A percentile compares a stretch with the other conserved stretches of the same genome.
phyloP scores from a whole-genome alignment of 169 alveolate species.

The Plasmodium gallinaceum region DNA sequence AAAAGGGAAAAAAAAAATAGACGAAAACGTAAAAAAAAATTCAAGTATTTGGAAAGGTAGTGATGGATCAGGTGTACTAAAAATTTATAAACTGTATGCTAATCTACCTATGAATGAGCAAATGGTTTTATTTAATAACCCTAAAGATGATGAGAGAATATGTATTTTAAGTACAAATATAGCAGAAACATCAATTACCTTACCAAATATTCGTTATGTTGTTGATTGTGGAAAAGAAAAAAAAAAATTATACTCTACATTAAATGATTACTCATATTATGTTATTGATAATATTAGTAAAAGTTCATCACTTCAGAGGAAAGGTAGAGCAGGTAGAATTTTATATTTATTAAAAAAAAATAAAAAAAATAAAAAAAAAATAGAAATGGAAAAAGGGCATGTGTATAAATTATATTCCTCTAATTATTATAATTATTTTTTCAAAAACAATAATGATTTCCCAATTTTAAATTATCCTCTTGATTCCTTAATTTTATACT shows the following conservation, averaged over 20 bases:
- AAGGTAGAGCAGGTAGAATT: slow-evolving; percentile 99
- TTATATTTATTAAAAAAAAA: slow-evolving; percentile 73
- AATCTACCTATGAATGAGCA: slow-evolving; percentile 79
- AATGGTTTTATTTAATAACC: slow-evolving; percentile 87
- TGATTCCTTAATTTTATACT: slow-evolving; percentile 61
- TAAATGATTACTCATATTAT: slow-evolving; percentile 91
- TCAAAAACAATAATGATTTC: slow-evolving; percentile 69
- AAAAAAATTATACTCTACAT: slow-evolving; percentile 90
- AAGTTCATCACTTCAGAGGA: slow-evolving; percentile 96
- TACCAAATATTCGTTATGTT: slow-evolving; percentile 97
- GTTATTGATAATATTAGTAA: slow-evolving; percentile 91
- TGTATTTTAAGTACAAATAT: slow-evolving; percentile 98
- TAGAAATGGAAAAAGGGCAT: slow-evolving; percentile 77
- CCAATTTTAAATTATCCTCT: slow-evolving; percentile 76
- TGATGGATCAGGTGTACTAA: slow-evolving; percentile 83
- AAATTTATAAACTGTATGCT: slow-evolving; percentile 92
- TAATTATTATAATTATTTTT: slow-evolving; percentile 73
- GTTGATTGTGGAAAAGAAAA: slow-evolving; percentile 98
- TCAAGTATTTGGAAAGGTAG: slow-evolving; percentile 83
- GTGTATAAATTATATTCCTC: slow-evolving; percentile 76
- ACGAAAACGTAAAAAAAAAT: slow-evolving; percentile 57
- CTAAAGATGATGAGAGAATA: slow-evolving; percentile 93
- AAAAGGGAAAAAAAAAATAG: slow-evolving; percentile 31
- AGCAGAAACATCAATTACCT: slow-evolving; percentile 99
- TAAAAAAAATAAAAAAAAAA: slow-evolving; percentile 71